phyloP scores from a whole-genome alignment of 1,284 basidiomycete species.

The Apiotrichum mycotoxinovorans region DNA sequence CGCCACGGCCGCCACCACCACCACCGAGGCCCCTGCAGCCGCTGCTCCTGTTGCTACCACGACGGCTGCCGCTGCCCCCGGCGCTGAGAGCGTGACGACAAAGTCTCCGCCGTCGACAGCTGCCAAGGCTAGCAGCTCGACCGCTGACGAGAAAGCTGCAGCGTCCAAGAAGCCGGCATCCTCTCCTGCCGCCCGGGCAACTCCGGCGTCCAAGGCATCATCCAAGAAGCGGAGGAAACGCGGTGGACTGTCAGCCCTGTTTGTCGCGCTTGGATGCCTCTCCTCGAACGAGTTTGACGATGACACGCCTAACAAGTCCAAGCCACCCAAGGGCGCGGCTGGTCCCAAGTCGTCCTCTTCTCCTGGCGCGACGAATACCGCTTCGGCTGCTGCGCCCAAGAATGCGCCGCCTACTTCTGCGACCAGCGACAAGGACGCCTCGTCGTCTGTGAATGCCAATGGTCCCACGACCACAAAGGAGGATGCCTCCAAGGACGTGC shows the following conservation, averaged over 20 bases:
- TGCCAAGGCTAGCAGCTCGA: background rate
- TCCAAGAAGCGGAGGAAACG: slow-evolving; percentile 43
- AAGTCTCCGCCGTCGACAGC: background rate
- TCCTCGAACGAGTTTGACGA: slow-evolving; percentile 45
- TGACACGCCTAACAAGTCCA: slow-evolving; percentile 18
- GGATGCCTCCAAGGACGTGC: background rate
- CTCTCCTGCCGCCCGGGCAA: background rate
- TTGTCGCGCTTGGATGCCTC: slow-evolving; percentile 42
- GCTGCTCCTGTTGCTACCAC: background rate
- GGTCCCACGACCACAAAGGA: slow-evolving; percentile 3
- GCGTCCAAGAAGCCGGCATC: background rate
- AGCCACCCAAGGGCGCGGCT: slow-evolving; percentile 6
- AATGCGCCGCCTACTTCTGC: slow-evolving; percentile 2
- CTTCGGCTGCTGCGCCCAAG: slow-evolving; percentile 1
- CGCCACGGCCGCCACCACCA: background rate
- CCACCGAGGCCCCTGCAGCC: background rate
- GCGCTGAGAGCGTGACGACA: background rate
- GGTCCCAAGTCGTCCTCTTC: background rate
- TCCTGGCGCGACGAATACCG: background rate
- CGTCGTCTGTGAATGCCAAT: background rate
- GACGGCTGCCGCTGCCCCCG: background rate
- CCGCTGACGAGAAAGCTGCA: background rate
- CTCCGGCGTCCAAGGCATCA: slow-evolving; percentile 3
- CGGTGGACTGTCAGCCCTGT: slow-evolving; percentile 37
- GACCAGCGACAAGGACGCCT: background rate